Percentiles rank a stretch among this genome's conserved stretches.
These are phyloP conservation scores for rapeseed (Brassica napus) DNA, from an alignment of 345 rosid genomes.

Conservation along the genomic window Da-Ae NC_063442.1:40784501-40785000, in stretches of 20 bases:
- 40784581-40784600: slow-evolving; percentile 16
- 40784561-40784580: slow-evolving; percentile 7
- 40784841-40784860: slow-evolving; percentile 2
- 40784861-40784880: too few species aligned
- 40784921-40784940: too few species aligned
- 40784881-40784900: too few species aligned
- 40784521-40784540: slow-evolving; percentile 72
- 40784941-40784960: too few species aligned
- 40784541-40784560: slow-evolving; percentile 48
- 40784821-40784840: not conserved
- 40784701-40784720: not conserved
- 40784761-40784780: too few species aligned
- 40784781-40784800: not conserved
- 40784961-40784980: too few species aligned
- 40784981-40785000: too few species aligned
- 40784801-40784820: not conserved
- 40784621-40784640: slow-evolving; percentile 36
- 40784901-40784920: too few species aligned
- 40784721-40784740: not conserved
- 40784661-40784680: slow-evolving; percentile 25
- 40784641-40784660: slow-evolving; percentile 65
- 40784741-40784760: not conserved
- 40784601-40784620: slow-evolving; percentile 23
- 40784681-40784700: too few species aligned
- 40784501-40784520: slow-evolving; percentile 68